These are phyloP conservation scores for Eucalyptus erythrocorys DNA, from an alignment of 345 rosid species.

Conservation along the genomic window DNA sequence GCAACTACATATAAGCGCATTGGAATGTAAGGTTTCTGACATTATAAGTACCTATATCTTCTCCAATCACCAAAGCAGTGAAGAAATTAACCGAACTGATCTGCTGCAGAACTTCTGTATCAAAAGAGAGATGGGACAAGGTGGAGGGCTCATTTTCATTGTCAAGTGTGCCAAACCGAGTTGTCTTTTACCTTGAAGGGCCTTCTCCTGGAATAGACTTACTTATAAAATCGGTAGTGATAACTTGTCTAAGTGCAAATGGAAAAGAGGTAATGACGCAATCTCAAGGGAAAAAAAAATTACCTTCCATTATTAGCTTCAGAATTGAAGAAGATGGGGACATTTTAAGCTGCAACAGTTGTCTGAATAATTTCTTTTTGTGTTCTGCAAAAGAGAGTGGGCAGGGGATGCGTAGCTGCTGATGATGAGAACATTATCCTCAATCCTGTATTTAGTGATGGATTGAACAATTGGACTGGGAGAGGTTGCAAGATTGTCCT, in stretches of 20 bases:
- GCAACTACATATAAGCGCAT: constrained; percentile 36
- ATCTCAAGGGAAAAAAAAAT: not conserved
- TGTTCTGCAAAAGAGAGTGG: constrained; percentile 4
- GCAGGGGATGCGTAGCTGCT: not conserved
- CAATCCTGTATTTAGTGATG: constrained; percentile 72
- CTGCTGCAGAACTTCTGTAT: constrained; percentile 48
- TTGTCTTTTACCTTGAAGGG: constrained; percentile 87
- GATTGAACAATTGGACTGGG: constrained; percentile 85
- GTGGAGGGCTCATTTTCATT: constrained; percentile 71
- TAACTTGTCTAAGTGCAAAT: constrained; percentile 29
- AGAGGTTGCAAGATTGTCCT: constrained; percentile 79
- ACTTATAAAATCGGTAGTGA: constrained; percentile 55
- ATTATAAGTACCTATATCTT: not conserved
- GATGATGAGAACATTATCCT: constrained; percentile 50
- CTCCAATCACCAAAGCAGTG: not conserved
- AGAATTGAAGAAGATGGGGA: not conserved
- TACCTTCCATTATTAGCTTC: not conserved
- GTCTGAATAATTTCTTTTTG: not conserved
- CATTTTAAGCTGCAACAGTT: not conserved
- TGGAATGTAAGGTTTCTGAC: constrained; percentile 59
- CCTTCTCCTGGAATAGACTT: constrained; percentile 80
- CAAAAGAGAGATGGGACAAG: constrained; percentile 57
- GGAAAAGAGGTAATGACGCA: constrained; percentile 22
- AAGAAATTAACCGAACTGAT: not conserved
- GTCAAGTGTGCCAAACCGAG: constrained; percentile 48